Evolutionary conservation across 139 green algal genomes (phyloP).

Genomic region (Medakamo hakoo): DNA sequence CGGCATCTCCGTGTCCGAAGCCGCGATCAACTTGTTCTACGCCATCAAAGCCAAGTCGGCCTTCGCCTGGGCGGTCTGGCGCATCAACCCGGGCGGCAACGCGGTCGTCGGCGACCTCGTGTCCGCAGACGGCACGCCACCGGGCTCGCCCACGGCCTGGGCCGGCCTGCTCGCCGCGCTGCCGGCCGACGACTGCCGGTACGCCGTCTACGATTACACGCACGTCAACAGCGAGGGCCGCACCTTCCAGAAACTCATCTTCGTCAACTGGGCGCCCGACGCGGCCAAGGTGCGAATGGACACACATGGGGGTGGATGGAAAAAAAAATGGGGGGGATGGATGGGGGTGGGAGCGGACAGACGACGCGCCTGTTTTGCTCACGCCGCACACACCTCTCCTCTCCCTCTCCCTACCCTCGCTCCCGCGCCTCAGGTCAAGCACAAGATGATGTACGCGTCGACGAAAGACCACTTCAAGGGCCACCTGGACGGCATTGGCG

Average conservation of each 20-base stretch:
- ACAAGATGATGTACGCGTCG: conserved; percentile 81
- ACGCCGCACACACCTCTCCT: no score
- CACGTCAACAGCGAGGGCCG: conserved; percentile 49
- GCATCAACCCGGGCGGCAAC: conserved; percentile 48
- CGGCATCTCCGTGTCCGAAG: conserved; percentile 53
- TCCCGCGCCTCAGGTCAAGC: no score
- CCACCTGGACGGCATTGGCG: conserved; percentile 47
- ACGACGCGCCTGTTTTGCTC: no score
- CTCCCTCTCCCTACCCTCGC: no score
- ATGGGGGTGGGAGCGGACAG: no score
- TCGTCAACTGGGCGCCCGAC: conserved; percentile 69
- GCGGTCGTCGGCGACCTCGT: conserved; percentile 44
- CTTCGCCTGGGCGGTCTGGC: conserved; percentile 63
- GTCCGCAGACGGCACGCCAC: no score
- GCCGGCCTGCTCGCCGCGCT: conserved; percentile 49
- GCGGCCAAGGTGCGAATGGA: no score
- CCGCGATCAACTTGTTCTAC: conserved; percentile 73
- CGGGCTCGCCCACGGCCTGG: no score
- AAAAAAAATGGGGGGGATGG: no score
- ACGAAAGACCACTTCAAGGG: conserved; percentile 84
- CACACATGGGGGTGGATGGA: no score
- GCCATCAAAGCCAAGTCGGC: conserved; percentile 58
- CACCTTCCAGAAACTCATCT: conserved; percentile 65
- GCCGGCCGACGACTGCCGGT: conserved; percentile 53
- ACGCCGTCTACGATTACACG: conserved; percentile 70